Base-by-base conservation (phyloP, 1,284 basidiomycete species). In the Ceratobasidium sp. region DNA sequence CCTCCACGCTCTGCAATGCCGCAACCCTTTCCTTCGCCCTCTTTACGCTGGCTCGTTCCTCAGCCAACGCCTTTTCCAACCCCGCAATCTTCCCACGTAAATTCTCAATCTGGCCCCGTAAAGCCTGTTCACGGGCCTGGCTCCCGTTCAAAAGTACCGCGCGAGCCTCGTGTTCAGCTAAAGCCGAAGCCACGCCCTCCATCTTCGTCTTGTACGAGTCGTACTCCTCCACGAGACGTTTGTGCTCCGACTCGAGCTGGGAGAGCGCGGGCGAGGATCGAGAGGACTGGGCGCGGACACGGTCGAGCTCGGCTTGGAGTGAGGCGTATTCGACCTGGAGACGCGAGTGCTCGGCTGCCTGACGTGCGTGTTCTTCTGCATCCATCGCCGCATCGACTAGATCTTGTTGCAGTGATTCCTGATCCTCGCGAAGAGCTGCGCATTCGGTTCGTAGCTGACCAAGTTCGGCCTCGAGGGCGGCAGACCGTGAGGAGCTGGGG, bases 301-400 rank as follows among this genome's bases (percentile, higher is more conserved):
- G 68, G 8, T 43, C 39, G 56, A 71, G 39, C 39, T 71, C 68
- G 27, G 68, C 41, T 19, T 71, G 37, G 43, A 71, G 68, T 5
- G 41, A 9, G 14, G 54, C 41, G 29, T 61, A 71, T 19, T 71
- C 56, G 22, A n/a, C 6, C 19, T 58, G 56, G 13, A 71, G 68
- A 11, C 54, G 39, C 29, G 46, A 27, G 56, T 48, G 43, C 34
- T 54, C 53, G 22, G n/a, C 41, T 13, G 56, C 24, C 34, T 49
- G 54, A 27, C 56, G 68, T 11, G 53, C 46, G 43, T 71, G 56
- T 29, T 71, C 68, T 8, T 71, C 68, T 4, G 68, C 54, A 22
- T 59, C 68, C 68, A 71, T 71, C 2, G 68, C 68, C 3, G 68
- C 68, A 29, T 71, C 68, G 43, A 71, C 68, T 16, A 71, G 68